phyloP scores from a whole-genome alignment of 129 eudicot species.

The Logfia minima region DNA sequence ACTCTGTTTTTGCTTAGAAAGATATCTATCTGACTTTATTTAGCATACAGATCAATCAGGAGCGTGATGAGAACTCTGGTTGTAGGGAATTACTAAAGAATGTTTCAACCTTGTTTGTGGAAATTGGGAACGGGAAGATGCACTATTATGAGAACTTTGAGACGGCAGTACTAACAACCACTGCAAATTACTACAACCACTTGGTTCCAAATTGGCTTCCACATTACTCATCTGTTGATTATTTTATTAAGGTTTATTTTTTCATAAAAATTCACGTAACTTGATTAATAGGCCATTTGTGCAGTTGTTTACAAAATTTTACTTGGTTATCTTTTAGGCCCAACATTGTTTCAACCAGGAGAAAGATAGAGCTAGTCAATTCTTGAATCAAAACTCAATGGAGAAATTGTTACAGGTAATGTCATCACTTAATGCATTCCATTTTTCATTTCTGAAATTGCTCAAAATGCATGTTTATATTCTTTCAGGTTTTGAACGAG shows the following conservation, averaged over 20 bases:
- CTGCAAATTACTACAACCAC: slow-evolving; percentile 44
- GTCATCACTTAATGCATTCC: not conserved
- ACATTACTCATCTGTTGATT: slow-evolving; percentile 40
- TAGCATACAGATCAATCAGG: slow-evolving; percentile 44
- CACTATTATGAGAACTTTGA: slow-evolving; percentile 45
- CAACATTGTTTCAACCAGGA: slow-evolving; percentile 42
- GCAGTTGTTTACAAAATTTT: not conserved
- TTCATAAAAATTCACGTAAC: not conserved
- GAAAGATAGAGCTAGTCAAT: slow-evolving; percentile 47
- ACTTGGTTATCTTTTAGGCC: slow-evolving; percentile 30
- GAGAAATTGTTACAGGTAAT: slow-evolving; percentile 50
- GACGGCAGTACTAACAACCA: slow-evolving; percentile 38
- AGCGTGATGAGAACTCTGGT: slow-evolving; percentile 42
- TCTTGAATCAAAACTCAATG: slow-evolving; percentile 39
- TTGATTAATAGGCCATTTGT: slow-evolving; percentile 16
- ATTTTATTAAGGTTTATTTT: slow-evolving; percentile 40
- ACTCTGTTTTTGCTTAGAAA: not conserved
- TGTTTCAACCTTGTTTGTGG: slow-evolving; percentile 41
- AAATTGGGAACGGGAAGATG: slow-evolving; percentile 32
- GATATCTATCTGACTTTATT: slow-evolving; percentile 10
- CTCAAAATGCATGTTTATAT: slow-evolving; percentile 13
- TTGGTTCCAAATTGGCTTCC: slow-evolving; percentile 44
- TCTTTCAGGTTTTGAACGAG: slow-evolving; percentile 44
- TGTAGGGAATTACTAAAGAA: slow-evolving; percentile 45
- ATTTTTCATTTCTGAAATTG: not conserved